Conservation (phyloP, 2,329 filamentous ascomycete species). For the Calonectria hongkongensis region DNA sequence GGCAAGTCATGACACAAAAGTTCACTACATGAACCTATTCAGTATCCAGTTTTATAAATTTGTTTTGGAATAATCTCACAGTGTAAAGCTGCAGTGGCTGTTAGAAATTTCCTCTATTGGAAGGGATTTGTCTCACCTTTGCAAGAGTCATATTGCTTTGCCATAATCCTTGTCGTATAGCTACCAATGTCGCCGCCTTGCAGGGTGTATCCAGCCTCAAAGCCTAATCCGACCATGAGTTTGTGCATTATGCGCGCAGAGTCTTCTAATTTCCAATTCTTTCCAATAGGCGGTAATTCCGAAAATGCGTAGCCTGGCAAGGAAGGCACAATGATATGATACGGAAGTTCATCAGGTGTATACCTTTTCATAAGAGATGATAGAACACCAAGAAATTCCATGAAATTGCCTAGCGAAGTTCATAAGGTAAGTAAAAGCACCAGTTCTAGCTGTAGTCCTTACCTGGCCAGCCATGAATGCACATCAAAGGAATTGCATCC, state of each 20-base stretch:
- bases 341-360: conserved; percentile 70
- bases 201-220: conserved; percentile 12
- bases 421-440: neutral
- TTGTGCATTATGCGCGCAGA: conserved; percentile 1
- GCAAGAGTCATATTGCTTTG: neutral
- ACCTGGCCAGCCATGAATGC: conserved; percentile 9
- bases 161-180: neutral
- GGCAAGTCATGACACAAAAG: conserved; percentile 5
- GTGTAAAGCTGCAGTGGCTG: neutral
- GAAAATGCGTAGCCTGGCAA: conserved; percentile 74
- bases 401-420: neutral
- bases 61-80: neutral
- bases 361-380: conserved; percentile 67
- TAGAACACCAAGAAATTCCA: conserved; percentile 73
- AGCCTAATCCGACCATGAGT: conserved; percentile 13
- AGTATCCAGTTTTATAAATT: neutral
- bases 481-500: conserved; percentile 11
- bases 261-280: conserved; percentile 52
- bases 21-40: neutral
- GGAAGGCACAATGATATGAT: conserved; percentile 74
- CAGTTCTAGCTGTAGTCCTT: neutral
- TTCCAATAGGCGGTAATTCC: conserved; percentile 65
- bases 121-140: neutral
- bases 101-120: neutral
- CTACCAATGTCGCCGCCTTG: conserved; percentile 19